Evolutionary conservation across 2,329 filamentous ascomycete genomes (phyloP).

Genomic region (Epichloe gansuensis): DNA sequence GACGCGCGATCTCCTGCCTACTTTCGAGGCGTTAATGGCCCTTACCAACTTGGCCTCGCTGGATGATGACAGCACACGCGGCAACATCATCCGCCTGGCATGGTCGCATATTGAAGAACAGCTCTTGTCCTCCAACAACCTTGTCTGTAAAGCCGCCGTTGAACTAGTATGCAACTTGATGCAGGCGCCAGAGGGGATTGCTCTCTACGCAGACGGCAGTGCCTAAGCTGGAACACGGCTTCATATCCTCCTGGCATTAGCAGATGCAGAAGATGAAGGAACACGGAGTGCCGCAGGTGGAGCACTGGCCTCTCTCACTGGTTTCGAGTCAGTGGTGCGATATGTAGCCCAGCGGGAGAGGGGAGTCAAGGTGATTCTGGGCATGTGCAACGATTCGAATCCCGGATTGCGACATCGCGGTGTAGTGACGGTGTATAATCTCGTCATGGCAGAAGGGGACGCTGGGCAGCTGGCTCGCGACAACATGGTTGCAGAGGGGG

Average conservation of each 20-base stretch:
- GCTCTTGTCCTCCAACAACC: slow-evolving; percentile 60
- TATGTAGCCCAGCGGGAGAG: slow-evolving; percentile 59
- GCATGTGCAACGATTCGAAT: slow-evolving; percentile 60
- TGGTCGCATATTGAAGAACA: slow-evolving; percentile 75
- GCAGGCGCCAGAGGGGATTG: slow-evolving; percentile 52
- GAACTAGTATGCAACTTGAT: slow-evolving; percentile 90
- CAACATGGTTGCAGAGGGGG: slow-evolving; percentile 52
- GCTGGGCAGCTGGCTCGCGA: slow-evolving; percentile 48
- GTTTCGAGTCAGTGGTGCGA: slow-evolving; percentile 61
- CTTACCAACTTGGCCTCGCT: slow-evolving; percentile 86
- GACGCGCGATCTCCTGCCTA: slow-evolving; percentile 68
- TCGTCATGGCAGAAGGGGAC: slow-evolving; percentile 55
- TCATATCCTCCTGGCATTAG: slow-evolving; percentile 75
- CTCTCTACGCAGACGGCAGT: slow-evolving; percentile 56
- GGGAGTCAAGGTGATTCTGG: slow-evolving; percentile 68
- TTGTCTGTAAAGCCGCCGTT: slow-evolving; percentile 70
- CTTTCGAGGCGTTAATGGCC: slow-evolving; percentile 83
- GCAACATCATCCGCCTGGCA: slow-evolving; percentile 58
- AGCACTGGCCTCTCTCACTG: slow-evolving; percentile 72
- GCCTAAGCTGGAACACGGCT: slow-evolving; percentile 60
- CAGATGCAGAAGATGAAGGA: slow-evolving; percentile 69
- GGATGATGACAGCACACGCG: slow-evolving; percentile 52
- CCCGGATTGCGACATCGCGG: slow-evolving; percentile 62
- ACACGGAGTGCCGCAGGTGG: slow-evolving; percentile 80
- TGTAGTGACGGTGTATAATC: slow-evolving; percentile 61